Conservation (phyloP, 106 monocot genomes). For the Dioscorea dumetorum region DNA sequence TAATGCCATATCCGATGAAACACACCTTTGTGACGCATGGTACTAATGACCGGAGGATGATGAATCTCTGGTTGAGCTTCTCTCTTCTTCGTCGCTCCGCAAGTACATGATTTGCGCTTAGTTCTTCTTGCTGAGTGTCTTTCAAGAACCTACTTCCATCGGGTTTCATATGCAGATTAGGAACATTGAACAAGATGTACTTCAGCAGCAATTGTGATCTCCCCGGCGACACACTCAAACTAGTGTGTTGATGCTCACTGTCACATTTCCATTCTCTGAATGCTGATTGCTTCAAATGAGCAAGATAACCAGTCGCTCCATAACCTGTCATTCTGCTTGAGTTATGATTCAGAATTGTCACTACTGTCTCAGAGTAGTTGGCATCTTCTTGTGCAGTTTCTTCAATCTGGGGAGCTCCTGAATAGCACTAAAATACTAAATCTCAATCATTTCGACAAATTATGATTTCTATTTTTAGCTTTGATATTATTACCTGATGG, state of each 20-base stretch:
- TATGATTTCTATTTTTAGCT: background rate
- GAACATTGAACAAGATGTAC: conserved; percentile 29
- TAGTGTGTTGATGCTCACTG: background rate
- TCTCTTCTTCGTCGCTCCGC: conserved; percentile 80
- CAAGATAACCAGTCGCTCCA: conserved; percentile 1
- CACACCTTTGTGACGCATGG: conserved; percentile 83
- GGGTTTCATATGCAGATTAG: conserved; percentile 16
- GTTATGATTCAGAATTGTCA: conserved; percentile 41
- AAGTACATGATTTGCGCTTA: conserved; percentile 65
- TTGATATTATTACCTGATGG: conserved; percentile 26
- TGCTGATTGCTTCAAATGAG: conserved; percentile 22
- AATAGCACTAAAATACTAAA: background rate
- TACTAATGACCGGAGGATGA: conserved; percentile 70
- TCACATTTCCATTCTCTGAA: conserved; percentile 47
- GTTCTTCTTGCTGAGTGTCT: conserved; percentile 31
- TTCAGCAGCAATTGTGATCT: conserved; percentile 58
- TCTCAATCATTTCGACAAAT: background rate
- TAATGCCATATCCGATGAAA: background rate
- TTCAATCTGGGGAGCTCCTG: conserved; percentile 22
- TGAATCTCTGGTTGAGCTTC: conserved; percentile 80
- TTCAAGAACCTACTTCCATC: conserved; percentile 20
- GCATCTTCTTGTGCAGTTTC: conserved; percentile 47
- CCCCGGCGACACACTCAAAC: background rate
- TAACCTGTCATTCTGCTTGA: conserved; percentile 9
- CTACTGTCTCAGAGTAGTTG: conserved; percentile 61